phyloP scores from a whole-genome alignment of 169 alveolate species.

The Eimeria tenella region DNA sequence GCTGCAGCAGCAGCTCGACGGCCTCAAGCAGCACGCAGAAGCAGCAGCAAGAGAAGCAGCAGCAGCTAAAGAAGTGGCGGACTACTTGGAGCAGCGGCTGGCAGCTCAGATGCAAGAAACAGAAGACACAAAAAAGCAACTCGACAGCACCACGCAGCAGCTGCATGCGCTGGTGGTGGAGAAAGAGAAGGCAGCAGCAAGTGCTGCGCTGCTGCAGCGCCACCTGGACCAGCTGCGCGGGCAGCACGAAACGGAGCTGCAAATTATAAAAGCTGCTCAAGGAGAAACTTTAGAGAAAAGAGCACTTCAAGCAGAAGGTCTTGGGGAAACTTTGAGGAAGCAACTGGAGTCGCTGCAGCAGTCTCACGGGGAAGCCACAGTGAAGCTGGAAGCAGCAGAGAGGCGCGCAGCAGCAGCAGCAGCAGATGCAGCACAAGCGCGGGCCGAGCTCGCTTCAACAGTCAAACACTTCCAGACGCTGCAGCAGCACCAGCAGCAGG shows the following conservation, averaged over 20 bases:
- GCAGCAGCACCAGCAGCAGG: constrained; percentile 76
- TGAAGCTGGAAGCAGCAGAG: constrained; percentile 74
- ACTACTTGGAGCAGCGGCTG: constrained; percentile 64
- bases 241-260: constrained; percentile 72
- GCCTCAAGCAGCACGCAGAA: constrained; percentile 46
- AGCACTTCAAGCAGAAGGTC: constrained; percentile 65
- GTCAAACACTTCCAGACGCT: constrained; percentile 56
- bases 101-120: constrained; percentile 41
- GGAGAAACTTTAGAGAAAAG: constrained; percentile 61
- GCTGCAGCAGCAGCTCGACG: constrained; percentile 55
- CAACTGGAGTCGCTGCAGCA: constrained; percentile 36
- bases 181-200: constrained; percentile 64
- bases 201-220: constrained; percentile 51
- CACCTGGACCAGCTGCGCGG: constrained; percentile 75
- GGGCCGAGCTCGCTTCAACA: constrained; percentile 62
- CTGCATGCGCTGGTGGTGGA: constrained; percentile 61
- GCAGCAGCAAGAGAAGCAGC: constrained; percentile 71
- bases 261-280: constrained; percentile 38
- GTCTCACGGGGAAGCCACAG: constrained; percentile 68
- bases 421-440: constrained; percentile 76
- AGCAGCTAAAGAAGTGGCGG: constrained; percentile 74
- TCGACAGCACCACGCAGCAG: constrained; percentile 46
- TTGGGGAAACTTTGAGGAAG: constrained; percentile 65
- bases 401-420: constrained; percentile 68
- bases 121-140: constrained; percentile 46